phyloP scores from a whole-genome alignment of 768 basidiomycete species.

The Leccinellum albellum region DNA sequence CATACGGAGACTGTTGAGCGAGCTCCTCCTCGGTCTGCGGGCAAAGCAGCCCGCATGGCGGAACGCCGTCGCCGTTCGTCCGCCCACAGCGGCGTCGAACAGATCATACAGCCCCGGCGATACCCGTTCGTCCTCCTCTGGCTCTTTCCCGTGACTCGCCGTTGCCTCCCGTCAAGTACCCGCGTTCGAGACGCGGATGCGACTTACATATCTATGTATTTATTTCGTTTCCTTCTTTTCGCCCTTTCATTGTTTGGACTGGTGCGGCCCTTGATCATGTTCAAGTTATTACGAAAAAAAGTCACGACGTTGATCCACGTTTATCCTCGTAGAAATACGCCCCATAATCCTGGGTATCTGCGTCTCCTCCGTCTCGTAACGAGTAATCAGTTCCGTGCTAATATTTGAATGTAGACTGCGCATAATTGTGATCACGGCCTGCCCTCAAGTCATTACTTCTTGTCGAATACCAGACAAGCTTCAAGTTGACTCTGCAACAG shows the following conservation, averaged over 20 bases:
- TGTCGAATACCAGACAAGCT: neutral
- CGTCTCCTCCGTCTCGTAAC: neutral
- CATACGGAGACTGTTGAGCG: constrained; percentile 34
- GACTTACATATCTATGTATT: neutral
- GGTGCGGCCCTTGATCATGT: neutral
- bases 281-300: neutral
- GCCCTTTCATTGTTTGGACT: neutral
- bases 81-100: constrained; percentile 6
- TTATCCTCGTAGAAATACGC: neutral
- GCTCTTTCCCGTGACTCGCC: constrained; percentile 8
- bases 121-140: neutral
- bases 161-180: neutral
- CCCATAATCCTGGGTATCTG: neutral
- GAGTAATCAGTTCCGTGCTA: neutral
- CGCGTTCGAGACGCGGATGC: neutral
- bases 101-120: neutral
- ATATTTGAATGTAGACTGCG: neutral
- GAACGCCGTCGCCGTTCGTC: constrained; percentile 8
- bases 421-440: neutral
- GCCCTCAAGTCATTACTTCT: neutral
- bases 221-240: neutral
- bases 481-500: too few species aligned
- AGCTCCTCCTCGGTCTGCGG: constrained; percentile 41
- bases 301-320: neutral
- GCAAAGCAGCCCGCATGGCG: constrained; percentile 41